Conservation (phyloP, 1,284 basidiomycete species). For the Schizophyllum amplum region DNA sequence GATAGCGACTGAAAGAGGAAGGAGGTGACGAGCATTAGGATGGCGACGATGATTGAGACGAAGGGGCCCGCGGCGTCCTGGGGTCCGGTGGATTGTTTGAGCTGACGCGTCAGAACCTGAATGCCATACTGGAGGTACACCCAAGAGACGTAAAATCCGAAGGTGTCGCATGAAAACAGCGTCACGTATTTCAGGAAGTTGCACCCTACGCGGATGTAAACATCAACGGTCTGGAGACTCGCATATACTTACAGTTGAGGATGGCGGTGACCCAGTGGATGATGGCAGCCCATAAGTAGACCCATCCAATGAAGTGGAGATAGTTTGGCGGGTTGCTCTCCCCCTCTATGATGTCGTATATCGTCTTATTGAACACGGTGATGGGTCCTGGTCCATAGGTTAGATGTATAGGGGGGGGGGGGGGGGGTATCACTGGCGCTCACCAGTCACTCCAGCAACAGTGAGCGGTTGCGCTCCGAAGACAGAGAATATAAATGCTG, state of each 20-base stretch:
- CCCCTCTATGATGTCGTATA: conserved; percentile 68
- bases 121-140: conserved; percentile 88
- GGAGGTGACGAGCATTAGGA: conserved; percentile 67
- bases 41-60: conserved; percentile 69
- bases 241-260: conserved; percentile 59
- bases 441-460: conserved; percentile 90
- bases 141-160: conserved; percentile 87
- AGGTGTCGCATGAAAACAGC: conserved; percentile 88
- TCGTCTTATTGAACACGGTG: conserved; percentile 88
- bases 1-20: conserved; percentile 70
- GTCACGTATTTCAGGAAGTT: conserved; percentile 84
- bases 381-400: conserved; percentile 67
- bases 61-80: conserved; percentile 47
- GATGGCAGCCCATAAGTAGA: conserved; percentile 90
- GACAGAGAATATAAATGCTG: conserved; percentile 85
- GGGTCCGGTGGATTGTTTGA: conserved; percentile 30
- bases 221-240: background rate
- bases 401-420: too few relatives aligned
- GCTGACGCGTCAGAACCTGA: conserved; percentile 74
- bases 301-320: conserved; percentile 87
- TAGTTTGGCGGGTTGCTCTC: conserved; percentile 60
- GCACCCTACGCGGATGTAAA: conserved; percentile 45
- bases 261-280: conserved; percentile 85
- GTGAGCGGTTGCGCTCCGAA: conserved; percentile 89
- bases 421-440: background rate